These are phyloP conservation scores for Paramecium biaurelia DNA, from an alignment of 73 alveolate genomes.

Conservation along the genomic window DNA sequence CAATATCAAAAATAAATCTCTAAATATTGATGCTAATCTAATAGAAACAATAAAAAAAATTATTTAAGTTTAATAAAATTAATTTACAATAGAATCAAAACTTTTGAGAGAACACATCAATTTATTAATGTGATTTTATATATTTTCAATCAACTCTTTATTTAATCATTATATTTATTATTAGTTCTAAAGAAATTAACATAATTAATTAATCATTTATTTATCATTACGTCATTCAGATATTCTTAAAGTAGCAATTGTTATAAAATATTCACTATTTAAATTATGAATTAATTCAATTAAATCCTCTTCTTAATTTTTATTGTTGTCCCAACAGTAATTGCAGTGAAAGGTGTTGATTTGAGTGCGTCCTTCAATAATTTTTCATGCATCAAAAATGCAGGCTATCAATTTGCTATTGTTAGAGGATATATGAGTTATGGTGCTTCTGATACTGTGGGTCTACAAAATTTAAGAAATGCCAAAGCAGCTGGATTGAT, in stretches of 20 bases:
- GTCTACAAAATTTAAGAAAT: constrained; percentile 60
- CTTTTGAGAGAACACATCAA: background rate
- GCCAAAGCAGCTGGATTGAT: constrained; percentile 80
- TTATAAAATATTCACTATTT: background rate
- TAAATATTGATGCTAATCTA: background rate
- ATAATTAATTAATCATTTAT: background rate
- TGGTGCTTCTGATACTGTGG: constrained; percentile 80
- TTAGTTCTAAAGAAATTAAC: background rate
- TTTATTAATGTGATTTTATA: background rate
- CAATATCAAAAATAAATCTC: background rate
- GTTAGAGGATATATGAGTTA: constrained; percentile 77
- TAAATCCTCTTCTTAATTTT: background rate
- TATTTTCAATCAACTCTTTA: background rate
- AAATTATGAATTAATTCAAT: background rate
- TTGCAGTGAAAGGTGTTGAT: constrained; percentile 62
- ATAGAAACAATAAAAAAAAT: background rate
- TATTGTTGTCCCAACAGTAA: background rate
- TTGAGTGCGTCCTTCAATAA: constrained; percentile 52
- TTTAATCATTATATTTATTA: background rate
- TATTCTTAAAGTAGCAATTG: background rate
- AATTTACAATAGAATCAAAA: background rate
- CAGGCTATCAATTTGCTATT: constrained; percentile 72
- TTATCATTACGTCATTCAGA: background rate
- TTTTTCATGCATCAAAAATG: constrained; percentile 65
- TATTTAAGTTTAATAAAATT: background rate